Evolutionary conservation across 208 protist species (phyloP), one percentile per base, ranked within the genome.

Genomic region (Lotmaria passim): DNA sequence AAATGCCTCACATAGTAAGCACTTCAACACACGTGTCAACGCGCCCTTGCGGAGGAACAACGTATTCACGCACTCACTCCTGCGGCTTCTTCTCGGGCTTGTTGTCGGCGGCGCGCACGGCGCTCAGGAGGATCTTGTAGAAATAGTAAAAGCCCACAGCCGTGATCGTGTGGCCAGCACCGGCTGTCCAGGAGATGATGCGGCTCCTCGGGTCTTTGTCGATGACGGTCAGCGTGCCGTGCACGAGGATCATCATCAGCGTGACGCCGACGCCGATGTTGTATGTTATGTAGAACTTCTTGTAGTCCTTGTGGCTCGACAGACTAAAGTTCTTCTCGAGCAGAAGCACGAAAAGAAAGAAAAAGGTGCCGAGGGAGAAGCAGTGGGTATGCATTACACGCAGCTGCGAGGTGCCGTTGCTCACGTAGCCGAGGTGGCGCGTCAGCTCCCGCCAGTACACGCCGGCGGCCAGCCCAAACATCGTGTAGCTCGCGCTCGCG

Each of bases 241-340:
- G 78, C 8, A 83, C 63, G 15, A 85, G 50, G 63, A 90, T 82
- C 65, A 83, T 75, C 56, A 74, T 76, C 55, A 90, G 76, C 30
- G 84, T 90, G 46, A 82, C 79, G 55, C 84, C 84, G 34, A 90
- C 31, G 14, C 84, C 84, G 52, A 75, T 73, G 73, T 82, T 83
- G 81, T 90, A 90, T 33, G 60, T 69, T 19, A 64, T 53, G 72
- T 90, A 87, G 68, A 90, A 90, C 70, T 84, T 86, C 65, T 86
- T 86, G 77, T 82, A 90, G 63, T 83, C 63, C 59, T 72, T 69
- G 57, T 82, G 78, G 58, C 60, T 46, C 8, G 80, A 73, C 23
- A 90, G 68, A 30, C 61, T 30, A 58, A 86, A 90, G 63, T 71
- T 66, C 74, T 84, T 86, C 57, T 90, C 84, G 11, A 90, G 71